Base-by-base conservation (phyloP, 495 filamentous ascomycete species). In the Penicillium longicatenatum region DNA sequence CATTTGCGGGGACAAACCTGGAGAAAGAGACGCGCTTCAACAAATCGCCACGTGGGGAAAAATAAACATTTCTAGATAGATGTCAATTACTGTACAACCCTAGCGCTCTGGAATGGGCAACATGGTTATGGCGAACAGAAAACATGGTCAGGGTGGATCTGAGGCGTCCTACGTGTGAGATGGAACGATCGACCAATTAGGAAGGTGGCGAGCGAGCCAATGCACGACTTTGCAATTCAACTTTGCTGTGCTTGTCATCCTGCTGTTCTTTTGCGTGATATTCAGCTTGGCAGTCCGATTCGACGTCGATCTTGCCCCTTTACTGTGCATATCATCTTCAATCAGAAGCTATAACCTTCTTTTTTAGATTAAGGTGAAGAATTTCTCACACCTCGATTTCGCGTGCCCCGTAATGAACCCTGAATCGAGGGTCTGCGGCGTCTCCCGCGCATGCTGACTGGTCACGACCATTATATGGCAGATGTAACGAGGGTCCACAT, bases 401-500 rank as follows among this genome's bases (percentile, higher is more conserved):
- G 14, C 37, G 37, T 14, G 45, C 45, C 45, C 45, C 45, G 16
- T 48, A n/a, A 3, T n/a, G 45, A 30, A 48, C 45, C 45, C 45
- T 48, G 45, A 46, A 14, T 48, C 8, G 2, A 17, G 5, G 16
- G 6, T 30, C 22, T 17, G 14, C 22, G 45, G 45, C 45, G 21
- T 17, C 21, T 30, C 4, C 24, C 8, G 5, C 6, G 6, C 24
- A 8, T 9, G 30, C 16, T 37, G 17, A 35, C 3, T 19, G 19
- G 29, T 24, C 47, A 19, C 11, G 4, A 5, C 4, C 17, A 17
- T 17, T 21, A 17, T 33, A 20, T 29, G 47, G 29, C 24, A 29
- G 17, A 50, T 50, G 47, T 51, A 51, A 35, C 48, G 17, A 29
- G 46, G 11, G 12, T 17, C 48, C 48, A 51, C 48, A 20, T 8